Conservation (phyloP, 768 basidiomycete genomes). For the Asterophora lycoperdoides region DNA sequence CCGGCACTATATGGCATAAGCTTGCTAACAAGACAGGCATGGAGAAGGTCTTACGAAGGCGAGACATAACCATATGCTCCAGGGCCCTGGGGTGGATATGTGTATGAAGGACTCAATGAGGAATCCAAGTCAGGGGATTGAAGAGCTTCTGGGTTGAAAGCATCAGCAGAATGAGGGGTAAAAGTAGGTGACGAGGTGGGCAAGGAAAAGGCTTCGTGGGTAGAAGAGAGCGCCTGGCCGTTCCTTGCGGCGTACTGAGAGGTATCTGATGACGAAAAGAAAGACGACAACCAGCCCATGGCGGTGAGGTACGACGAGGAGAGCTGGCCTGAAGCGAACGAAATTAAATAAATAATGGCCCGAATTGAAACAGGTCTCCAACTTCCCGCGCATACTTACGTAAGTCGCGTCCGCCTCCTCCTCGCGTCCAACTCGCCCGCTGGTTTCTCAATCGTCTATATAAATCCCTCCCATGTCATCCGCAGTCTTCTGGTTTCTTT, state of each 20-base stretch:
- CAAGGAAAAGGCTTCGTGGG: constrained; percentile 86
- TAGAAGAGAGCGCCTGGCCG: constrained; percentile 69
- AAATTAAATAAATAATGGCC: not conserved
- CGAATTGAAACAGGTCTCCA: not conserved
- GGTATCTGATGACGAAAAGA: constrained; percentile 51
- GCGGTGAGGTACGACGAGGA: not conserved
- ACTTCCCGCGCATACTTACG: not conserved
- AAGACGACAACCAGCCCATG: constrained; percentile 73
- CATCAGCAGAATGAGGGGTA: constrained; percentile 45
- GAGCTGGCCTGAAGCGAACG: not conserved
- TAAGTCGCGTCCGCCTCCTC: not conserved
- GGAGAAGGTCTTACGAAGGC: constrained; percentile 40
- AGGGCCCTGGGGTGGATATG: constrained; percentile 71
- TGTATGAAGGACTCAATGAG: constrained; percentile 51
- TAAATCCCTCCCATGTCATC: constrained; percentile 7
- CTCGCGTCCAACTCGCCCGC: not conserved
- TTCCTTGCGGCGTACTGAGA: constrained; percentile 43
- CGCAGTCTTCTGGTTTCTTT: not conserved
- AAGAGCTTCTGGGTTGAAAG: constrained; percentile 53
- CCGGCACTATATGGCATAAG: constrained; percentile 27
- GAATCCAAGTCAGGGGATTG: constrained; percentile 45
- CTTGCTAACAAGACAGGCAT: constrained; percentile 9
- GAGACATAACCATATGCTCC: constrained; percentile 58
- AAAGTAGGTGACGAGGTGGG: constrained; percentile 66
- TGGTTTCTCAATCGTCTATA: constrained; percentile 1